phyloP scores from a whole-genome alignment of 2,329 filamentous ascomycete genomes.

The Hypoxylon sp. region DNA sequence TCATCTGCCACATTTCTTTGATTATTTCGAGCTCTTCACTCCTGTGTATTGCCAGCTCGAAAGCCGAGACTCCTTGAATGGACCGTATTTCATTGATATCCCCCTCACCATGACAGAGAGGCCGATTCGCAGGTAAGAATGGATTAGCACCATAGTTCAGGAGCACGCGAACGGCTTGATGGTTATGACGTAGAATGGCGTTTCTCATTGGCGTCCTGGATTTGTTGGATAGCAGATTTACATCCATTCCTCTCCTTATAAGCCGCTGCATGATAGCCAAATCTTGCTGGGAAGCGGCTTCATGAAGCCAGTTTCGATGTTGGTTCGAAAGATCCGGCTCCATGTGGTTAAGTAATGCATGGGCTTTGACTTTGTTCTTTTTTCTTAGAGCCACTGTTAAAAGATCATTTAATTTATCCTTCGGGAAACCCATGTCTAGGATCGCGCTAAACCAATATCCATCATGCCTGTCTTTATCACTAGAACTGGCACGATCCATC shows the following conservation, averaged over 20 bases:
- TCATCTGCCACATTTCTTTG: constrained; percentile 13
- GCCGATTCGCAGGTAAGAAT: neutral
- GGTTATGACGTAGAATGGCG: neutral
- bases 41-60: constrained; percentile 3
- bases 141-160: constrained; percentile 6
- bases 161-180: neutral
- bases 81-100: neutral
- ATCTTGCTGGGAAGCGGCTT: neutral
- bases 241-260: neutral
- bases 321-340: neutral
- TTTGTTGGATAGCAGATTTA: neutral
- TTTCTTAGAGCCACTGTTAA: neutral
- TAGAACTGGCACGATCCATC: neutral
- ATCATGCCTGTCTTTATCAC: neutral
- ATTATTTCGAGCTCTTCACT: neutral
- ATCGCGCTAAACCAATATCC: neutral
- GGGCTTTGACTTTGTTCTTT: neutral
- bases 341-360: neutral
- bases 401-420: neutral
- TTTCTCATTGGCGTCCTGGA: constrained; percentile 4
- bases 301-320: neutral
- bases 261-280: neutral
- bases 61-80: neutral
- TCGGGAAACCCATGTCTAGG: constrained; percentile 6
- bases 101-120: neutral